Evolutionary conservation across 768 basidiomycete species (phyloP).

Genomic region (Kondoa subrosea): DNA sequence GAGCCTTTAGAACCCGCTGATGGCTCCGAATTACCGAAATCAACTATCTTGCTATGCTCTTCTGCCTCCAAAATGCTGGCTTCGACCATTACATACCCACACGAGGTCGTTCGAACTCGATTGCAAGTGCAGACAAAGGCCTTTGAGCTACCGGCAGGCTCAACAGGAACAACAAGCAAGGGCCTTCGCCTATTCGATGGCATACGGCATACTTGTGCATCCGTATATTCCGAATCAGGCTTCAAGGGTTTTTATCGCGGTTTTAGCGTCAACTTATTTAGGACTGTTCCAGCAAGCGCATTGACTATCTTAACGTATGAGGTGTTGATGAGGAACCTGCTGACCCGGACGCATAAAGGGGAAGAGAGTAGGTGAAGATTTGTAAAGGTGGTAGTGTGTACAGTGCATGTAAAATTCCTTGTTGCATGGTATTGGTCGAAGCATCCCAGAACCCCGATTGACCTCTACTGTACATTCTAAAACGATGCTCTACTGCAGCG

Average conservation of each 20-base stretch:
- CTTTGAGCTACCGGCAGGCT: slow-evolving; percentile 4
- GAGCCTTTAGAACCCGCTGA: not conserved
- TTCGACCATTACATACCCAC: slow-evolving; percentile 86
- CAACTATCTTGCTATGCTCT: slow-evolving; percentile 67
- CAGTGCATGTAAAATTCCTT: no score
- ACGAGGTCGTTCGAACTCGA: slow-evolving; percentile 96
- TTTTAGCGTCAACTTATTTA: slow-evolving; percentile 74
- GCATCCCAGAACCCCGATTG: no score
- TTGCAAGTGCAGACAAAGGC: slow-evolving; percentile 48
- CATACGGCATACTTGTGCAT: slow-evolving; percentile 53
- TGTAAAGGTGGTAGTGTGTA: not conserved
- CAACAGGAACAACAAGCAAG: not conserved
- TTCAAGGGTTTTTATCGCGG: slow-evolving; percentile 84
- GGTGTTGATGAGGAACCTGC: slow-evolving; percentile 34
- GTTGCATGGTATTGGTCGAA: no score
- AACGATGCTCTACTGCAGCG: no score
- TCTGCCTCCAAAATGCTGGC: slow-evolving; percentile 93
- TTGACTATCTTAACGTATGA: slow-evolving; percentile 80
- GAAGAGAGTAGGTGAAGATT: not conserved
- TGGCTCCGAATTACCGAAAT: slow-evolving; percentile 38
- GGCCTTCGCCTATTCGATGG: slow-evolving; percentile 27
- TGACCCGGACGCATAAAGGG: not conserved
- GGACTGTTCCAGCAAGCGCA: slow-evolving; percentile 90
- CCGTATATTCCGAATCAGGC: slow-evolving; percentile 64
- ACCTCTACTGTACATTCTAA: no score